phyloP scores from a whole-genome alignment of 257 asterid species.

The Avicennia marina region DNA sequence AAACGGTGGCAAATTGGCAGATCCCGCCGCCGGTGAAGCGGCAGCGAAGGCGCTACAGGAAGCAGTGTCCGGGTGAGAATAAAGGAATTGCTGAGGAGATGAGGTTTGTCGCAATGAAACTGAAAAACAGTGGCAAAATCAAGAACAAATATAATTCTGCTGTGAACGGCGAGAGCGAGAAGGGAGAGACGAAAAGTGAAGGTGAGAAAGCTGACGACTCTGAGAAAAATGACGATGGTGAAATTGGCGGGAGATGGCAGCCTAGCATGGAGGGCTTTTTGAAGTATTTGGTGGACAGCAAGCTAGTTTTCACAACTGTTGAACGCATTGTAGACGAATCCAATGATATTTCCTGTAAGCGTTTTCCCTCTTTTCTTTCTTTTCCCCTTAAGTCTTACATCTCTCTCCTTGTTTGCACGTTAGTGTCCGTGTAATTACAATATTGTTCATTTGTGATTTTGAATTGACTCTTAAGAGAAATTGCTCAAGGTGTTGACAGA shows the following conservation, averaged over 20 bases:
- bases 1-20: constrained; percentile 19
- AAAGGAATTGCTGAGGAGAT: constrained; percentile 89
- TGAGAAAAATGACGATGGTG: constrained; percentile 20
- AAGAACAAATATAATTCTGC: constrained; percentile 4
- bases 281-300: constrained; percentile 79
- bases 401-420: background rate
- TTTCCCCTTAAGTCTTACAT: background rate
- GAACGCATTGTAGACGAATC: constrained; percentile 91
- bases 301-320: constrained; percentile 66
- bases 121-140: constrained; percentile 42
- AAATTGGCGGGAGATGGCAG: constrained; percentile 51
- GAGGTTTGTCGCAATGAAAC: constrained; percentile 89
- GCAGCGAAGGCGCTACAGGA: constrained; percentile 63
- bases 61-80: constrained; percentile 81
- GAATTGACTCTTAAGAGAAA: too few relatives aligned
- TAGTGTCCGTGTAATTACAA: too few relatives aligned
- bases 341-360: constrained; percentile 85
- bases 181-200: constrained; percentile 12
- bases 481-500: too few relatives aligned
- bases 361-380: background rate
- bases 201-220: constrained; percentile 20
- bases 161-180: constrained; percentile 2
- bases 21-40: constrained; percentile 32
- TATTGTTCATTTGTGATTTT: too few relatives aligned
- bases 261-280: constrained; percentile 73